phyloP scores from a whole-genome alignment of 2,329 filamentous ascomycete species.

The Sporothrix curviconia region DNA sequence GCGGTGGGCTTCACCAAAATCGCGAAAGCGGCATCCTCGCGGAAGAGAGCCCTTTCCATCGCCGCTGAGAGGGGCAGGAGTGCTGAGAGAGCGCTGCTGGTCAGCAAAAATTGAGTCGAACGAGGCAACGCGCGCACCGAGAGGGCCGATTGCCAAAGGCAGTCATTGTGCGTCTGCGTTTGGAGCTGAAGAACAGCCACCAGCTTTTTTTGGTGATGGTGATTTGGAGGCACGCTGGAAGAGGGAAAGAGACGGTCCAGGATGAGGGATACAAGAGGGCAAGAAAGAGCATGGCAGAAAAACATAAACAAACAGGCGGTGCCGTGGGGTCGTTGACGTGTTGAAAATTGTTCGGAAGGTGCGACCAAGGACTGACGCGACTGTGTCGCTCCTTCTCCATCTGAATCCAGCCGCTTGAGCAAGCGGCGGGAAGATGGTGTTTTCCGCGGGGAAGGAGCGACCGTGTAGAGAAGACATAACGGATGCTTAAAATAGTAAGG shows the following conservation, averaged over 20 bases:
- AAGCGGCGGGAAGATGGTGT: no score
- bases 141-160: neutral
- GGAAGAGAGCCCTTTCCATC: conserved; percentile 22
- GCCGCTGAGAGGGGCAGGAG: neutral
- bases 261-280: no score
- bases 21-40: conserved; percentile 31
- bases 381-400: neutral
- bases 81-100: neutral
- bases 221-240: neutral
- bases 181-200: neutral
- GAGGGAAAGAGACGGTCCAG: neutral
- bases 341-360: no score
- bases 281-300: no score
- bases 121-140: neutral
- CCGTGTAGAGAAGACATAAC: no score
- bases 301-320: no score
- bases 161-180: neutral
- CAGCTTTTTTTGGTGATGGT: neutral
- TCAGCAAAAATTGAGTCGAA: neutral
- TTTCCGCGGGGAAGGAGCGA: no score
- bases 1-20: conserved; percentile 33
- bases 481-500: no score
- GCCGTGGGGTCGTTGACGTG: no score
- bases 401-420: no score
- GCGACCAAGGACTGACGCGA: neutral